Conservation (phyloP, 371 early-diverging fungal species). For the Mortierella sp. region DNA sequence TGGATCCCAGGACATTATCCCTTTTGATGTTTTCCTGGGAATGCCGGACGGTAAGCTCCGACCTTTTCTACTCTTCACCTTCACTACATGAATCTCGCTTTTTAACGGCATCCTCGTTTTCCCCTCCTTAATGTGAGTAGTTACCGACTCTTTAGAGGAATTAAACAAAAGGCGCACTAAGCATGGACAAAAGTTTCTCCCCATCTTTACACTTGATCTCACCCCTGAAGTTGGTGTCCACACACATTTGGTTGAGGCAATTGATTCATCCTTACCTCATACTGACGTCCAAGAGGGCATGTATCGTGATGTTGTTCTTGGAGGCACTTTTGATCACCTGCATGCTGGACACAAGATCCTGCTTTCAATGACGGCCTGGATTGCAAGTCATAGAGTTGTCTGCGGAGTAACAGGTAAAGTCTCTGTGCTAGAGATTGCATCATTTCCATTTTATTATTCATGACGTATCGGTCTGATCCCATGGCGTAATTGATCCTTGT, state of each 20-base stretch:
- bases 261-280: slow-evolving; percentile 32
- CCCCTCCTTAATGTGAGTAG: slow-evolving; percentile 12
- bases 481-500: too few relatives aligned
- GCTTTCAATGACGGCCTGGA: slow-evolving; percentile 84
- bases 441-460: too few relatives aligned
- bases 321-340: slow-evolving; percentile 98
- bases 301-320: slow-evolving; percentile 77
- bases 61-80: too few relatives aligned
- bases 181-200: slow-evolving; percentile 15
- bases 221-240: slow-evolving; percentile 13
- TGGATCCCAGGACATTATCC: slow-evolving; percentile 26
- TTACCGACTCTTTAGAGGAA: slow-evolving; percentile 8
- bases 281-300: slow-evolving; percentile 24
- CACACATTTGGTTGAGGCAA: slow-evolving; percentile 32
- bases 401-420: slow-evolving; percentile 83
- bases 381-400: slow-evolving; percentile 69
- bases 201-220: slow-evolving; percentile 22
- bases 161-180: slow-evolving; percentile 23
- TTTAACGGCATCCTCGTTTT: not conserved
- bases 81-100: too few relatives aligned
- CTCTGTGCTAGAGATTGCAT: too few relatives aligned
- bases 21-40: slow-evolving; percentile 40
- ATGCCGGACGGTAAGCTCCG: slow-evolving; percentile 25
- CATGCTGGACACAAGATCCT: slow-evolving; percentile 96
- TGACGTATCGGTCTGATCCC: too few relatives aligned